phyloP scores from a whole-genome alignment of 2,329 filamentous ascomycete genomes.

The Epichloe sp. region DNA sequence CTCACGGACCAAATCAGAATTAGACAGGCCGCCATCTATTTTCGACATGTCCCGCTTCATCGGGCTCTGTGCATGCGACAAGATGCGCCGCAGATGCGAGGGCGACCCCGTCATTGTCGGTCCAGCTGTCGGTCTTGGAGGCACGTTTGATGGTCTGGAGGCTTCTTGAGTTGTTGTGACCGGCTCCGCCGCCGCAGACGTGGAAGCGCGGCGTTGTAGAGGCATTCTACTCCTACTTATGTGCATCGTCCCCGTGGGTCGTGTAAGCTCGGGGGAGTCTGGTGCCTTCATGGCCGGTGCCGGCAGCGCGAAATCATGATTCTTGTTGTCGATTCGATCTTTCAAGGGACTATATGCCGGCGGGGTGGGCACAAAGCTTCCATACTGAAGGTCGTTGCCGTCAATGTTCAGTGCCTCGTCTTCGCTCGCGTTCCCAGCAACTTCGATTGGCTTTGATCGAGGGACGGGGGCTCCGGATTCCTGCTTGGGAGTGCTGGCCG shows the following conservation, averaged over 20 bases:
- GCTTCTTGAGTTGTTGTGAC: constrained; percentile 7
- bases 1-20: constrained; percentile 51
- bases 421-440: constrained; percentile 1
- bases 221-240: constrained; percentile 14
- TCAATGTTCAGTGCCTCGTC: constrained; percentile 12
- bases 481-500: neutral
- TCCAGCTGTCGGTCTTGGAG: constrained; percentile 6
- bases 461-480: neutral
- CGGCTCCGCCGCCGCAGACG: constrained; percentile 16
- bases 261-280: constrained; percentile 14
- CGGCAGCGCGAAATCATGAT: constrained; percentile 36
- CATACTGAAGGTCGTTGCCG: constrained; percentile 32
- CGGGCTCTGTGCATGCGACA: constrained; percentile 16
- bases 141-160: constrained; percentile 4
- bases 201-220: constrained; percentile 25
- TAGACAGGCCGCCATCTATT: constrained; percentile 29
- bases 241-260: constrained; percentile 8
- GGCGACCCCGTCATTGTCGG: constrained; percentile 12
- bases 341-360: constrained; percentile 16
- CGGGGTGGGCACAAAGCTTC: constrained; percentile 37
- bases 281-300: constrained; percentile 35
- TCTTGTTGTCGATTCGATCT: constrained; percentile 5
- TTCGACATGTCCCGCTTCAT: constrained; percentile 12
- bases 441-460: constrained; percentile 1
- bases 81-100: constrained; percentile 21